A percentile compares a stretch with the other conserved stretches of the same genome.
Evolutionary conservation across 2,329 filamentous ascomycete genomes (phyloP).

Genomic region (Hyphodiscus sp.): DNA sequence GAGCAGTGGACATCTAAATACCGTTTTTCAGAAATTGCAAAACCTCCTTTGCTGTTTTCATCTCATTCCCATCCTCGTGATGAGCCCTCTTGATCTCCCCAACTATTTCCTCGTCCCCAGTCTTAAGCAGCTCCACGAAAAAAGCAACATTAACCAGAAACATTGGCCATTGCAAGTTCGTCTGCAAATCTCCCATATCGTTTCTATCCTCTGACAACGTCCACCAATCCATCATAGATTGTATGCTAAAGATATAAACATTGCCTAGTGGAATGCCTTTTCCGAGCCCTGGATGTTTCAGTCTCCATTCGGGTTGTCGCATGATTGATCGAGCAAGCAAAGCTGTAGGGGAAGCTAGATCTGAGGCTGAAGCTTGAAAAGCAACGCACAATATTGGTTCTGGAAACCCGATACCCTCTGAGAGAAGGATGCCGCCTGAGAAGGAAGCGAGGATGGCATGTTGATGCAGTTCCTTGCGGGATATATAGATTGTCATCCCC

Average conservation of each 20-base stretch:
- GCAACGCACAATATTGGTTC: not conserved
- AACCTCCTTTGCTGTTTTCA: no score
- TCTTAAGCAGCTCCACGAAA: not conserved
- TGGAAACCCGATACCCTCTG: slow-evolving; percentile 5
- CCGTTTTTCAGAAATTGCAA: no score
- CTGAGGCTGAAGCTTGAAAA: slow-evolving; percentile 1
- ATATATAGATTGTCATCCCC: slow-evolving; percentile 1
- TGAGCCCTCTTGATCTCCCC: no score
- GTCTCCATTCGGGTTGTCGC: slow-evolving; percentile 6
- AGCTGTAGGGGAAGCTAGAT: slow-evolving; percentile 4
- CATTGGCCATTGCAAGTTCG: slow-evolving; percentile 7
- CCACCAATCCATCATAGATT: slow-evolving; percentile 10
- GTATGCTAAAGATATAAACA: slow-evolving; percentile 6
- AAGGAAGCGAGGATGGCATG: slow-evolving; percentile 1
- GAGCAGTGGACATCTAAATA: no score
- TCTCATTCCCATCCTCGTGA: no score
- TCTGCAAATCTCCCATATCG: slow-evolving; percentile 9
- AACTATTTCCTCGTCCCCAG: no score
- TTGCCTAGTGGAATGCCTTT: slow-evolving; percentile 6
- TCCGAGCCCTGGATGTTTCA: not conserved
- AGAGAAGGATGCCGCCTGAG: slow-evolving; percentile 4
- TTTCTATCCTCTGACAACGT: slow-evolving; percentile 7
- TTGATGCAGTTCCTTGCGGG: not conserved
- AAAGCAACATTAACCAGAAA: slow-evolving; percentile 6
- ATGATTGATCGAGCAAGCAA: slow-evolving; percentile 4